These are phyloP conservation scores for Cryphonectria carpinicola DNA, from an alignment of 2,329 filamentous ascomycete species.

Conservation along the genomic window DNA sequence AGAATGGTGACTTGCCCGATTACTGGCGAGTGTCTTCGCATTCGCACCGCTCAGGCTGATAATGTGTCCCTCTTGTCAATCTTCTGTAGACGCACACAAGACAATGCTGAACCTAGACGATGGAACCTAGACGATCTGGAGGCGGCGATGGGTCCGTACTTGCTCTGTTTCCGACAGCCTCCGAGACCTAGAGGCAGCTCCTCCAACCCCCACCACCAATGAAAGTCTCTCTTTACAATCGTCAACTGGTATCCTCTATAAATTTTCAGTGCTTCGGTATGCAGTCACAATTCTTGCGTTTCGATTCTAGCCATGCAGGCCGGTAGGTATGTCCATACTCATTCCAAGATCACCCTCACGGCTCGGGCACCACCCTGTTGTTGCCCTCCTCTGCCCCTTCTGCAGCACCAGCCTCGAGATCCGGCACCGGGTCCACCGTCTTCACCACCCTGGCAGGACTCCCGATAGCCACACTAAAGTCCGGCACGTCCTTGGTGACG, in stretches of 20 bases:
- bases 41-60: background rate
- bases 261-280: no score
- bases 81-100: background rate
- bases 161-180: background rate
- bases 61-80: background rate
- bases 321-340: background rate
- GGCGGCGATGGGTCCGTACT: background rate
- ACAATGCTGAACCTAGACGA: background rate
- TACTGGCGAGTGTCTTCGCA: background rate
- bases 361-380: conserved; percentile 14
- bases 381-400: background rate
- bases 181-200: no score
- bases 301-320: no score
- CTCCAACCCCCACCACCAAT: no score
- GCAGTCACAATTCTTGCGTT: no score
- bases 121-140: background rate
- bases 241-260: no score
- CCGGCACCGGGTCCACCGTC: conserved; percentile 45
- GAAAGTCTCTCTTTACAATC: no score
- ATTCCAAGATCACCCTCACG: background rate
- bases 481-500: conserved; percentile 54
- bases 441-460: conserved; percentile 54
- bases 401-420: conserved; percentile 30
- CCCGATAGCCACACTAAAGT: conserved; percentile 53
- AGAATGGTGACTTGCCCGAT: background rate